These are phyloP conservation scores for Cerrena zonata DNA, from an alignment of 1,284 basidiomycete genomes.

Conservation along the genomic window DNA sequence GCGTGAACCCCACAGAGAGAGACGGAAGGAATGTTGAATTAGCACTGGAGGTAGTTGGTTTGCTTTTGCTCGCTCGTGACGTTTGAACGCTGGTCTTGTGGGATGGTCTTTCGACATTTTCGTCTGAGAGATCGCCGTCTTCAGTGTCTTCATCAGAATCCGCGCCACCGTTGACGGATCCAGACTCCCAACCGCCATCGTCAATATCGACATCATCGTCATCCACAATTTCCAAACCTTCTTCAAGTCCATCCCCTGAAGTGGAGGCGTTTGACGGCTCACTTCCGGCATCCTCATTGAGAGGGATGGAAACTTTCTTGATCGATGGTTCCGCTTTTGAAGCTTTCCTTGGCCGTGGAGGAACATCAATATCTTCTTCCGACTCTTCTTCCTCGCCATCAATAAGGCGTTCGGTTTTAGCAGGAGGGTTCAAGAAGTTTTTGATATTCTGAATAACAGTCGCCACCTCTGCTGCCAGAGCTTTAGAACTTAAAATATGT, in stretches of 20 bases:
- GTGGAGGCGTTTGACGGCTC: too few species aligned
- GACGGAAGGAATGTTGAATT: conserved; percentile 84
- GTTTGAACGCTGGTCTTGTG: not conserved
- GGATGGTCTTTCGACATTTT: not conserved
- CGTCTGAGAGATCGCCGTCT: conserved; percentile 14
- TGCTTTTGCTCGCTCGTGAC: conserved; percentile 4
- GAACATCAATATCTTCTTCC: conserved; percentile 9
- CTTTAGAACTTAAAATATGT: conserved; percentile 72
- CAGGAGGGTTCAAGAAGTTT: conserved; percentile 36
- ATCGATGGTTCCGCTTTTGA: not conserved
- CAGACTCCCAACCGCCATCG: conserved; percentile 59
- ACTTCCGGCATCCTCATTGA: conserved; percentile 20
- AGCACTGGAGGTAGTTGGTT: conserved; percentile 18
- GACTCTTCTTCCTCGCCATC: conserved; percentile 22
- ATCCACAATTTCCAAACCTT: not conserved
- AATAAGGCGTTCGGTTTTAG: conserved; percentile 14
- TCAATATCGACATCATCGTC: conserved; percentile 28
- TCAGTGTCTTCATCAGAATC: conserved; percentile 1
- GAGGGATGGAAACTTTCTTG: conserved; percentile 7
- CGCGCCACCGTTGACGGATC: conserved; percentile 30
- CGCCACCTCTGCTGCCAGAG: conserved; percentile 58
- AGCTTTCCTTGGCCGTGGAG: not conserved
- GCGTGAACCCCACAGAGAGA: conserved; percentile 78
- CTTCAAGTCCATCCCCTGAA: conserved; percentile 11
- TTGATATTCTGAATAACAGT: conserved; percentile 48